Percentiles rank a stretch among this genome's conserved stretches.
These are phyloP conservation scores for Arachis stenosperma DNA, from an alignment of 306 rosid genomes.

Conservation along the genomic window DNA sequence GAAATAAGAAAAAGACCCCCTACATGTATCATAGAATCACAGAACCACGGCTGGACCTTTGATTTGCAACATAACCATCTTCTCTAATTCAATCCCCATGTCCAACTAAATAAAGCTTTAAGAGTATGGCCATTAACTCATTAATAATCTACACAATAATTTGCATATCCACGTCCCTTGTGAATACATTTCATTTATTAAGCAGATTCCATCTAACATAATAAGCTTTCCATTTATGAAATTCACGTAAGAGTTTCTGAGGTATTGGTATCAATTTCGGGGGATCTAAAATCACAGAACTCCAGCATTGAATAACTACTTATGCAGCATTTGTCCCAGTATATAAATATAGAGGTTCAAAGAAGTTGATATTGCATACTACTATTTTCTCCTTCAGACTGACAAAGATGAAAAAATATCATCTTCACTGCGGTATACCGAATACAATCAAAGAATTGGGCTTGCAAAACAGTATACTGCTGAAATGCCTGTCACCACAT, in stretches of 20 bases:
- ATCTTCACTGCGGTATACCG: neutral
- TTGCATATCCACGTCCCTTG: neutral
- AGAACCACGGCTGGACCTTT: neutral
- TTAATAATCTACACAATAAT: neutral
- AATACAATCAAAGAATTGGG: slow-evolving; percentile 2
- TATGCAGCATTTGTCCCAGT: neutral
- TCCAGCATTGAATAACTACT: slow-evolving; percentile 1
- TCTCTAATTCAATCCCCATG: slow-evolving; percentile 8
- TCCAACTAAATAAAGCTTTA: slow-evolving; percentile 11
- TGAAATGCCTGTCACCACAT: neutral
- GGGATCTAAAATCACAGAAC: neutral
- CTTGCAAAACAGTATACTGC: no score
- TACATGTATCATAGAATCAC: neutral
- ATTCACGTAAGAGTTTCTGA: neutral
- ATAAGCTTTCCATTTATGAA: slow-evolving; percentile 8
- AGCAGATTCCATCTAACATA: neutral
- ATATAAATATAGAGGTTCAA: neutral
- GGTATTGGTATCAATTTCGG: neutral
- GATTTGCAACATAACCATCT: neutral
- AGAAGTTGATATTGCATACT: neutral
- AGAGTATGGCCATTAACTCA: neutral
- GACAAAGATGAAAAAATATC: slow-evolving; percentile 13
- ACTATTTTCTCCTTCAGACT: slow-evolving; percentile 7
- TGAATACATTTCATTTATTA: no score
- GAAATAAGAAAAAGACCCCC: slow-evolving; percentile 4